A percentile compares a stretch with the other conserved stretches of the same genome.
Conservation (phyloP, 139 green algal genomes). For the Haematococcus lacustris region DNA sequence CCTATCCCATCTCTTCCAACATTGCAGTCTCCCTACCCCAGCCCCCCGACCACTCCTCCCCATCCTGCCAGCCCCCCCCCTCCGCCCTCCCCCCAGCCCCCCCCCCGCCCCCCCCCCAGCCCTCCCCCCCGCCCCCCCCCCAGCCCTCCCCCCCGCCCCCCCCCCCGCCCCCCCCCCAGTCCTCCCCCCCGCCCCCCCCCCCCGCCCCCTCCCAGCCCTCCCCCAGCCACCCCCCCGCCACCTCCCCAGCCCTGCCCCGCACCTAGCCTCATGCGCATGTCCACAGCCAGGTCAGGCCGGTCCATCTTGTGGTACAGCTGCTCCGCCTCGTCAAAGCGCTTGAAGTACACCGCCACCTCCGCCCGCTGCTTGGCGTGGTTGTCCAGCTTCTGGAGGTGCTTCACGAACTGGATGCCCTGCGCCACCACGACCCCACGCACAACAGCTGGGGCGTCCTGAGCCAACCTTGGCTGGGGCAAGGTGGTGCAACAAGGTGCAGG, state of each 20-base stretch:
- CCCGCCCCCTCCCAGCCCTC: constrained; percentile 15
- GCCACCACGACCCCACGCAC: background rate
- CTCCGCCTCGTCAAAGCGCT: constrained; percentile 76
- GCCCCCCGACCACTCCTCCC: too few relatives aligned
- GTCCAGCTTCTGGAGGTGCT: constrained; percentile 59
- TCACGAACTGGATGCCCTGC: constrained; percentile 70
- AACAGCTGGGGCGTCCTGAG: too few relatives aligned
- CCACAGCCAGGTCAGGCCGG: constrained; percentile 65
- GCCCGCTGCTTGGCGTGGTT: constrained; percentile 61
- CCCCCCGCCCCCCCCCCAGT: too few relatives aligned
- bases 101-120: too few relatives aligned
- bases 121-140: too few relatives aligned
- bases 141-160: too few relatives aligned
- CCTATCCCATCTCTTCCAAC: too few relatives aligned
- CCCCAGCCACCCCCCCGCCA: constrained; percentile 63
- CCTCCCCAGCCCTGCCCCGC: constrained; percentile 2
- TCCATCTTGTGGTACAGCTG: constrained; percentile 65
- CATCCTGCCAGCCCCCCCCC: too few relatives aligned
- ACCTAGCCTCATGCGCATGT: constrained; percentile 66
- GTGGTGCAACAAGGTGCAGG: too few relatives aligned
- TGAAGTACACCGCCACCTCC: constrained; percentile 64
- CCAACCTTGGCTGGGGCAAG: too few relatives aligned
- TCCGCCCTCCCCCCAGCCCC: too few relatives aligned
- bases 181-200: constrained; percentile 52
- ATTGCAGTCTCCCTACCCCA: too few relatives aligned